Evolutionary conservation across 108 stramenopile species (phyloP).

Genomic region (Fragilariopsis cylindrus): DNA sequence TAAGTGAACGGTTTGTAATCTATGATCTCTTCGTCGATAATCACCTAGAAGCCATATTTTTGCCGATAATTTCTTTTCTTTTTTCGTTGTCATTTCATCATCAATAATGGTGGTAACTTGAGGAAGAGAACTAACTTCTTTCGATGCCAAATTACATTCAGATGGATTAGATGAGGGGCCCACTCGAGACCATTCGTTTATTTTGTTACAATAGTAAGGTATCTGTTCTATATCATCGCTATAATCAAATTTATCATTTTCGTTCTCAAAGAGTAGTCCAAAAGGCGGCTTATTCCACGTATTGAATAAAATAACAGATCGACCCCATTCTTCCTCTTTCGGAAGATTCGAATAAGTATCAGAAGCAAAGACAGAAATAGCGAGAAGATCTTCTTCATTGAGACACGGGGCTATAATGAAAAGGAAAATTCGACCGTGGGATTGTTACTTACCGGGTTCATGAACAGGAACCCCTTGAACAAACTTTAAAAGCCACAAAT

Average conservation of each 20-base stretch:
- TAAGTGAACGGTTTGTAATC: constrained; percentile 54
- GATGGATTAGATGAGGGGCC: not conserved
- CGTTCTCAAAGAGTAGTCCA: constrained; percentile 42
- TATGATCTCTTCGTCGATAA: constrained; percentile 50
- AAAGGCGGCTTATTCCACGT: constrained; percentile 67
- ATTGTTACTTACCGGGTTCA: not conserved
- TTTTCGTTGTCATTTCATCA: not conserved
- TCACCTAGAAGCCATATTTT: constrained; percentile 81
- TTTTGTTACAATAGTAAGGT: too few relatives aligned
- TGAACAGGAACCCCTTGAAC: constrained; percentile 47
- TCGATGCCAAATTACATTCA: not conserved
- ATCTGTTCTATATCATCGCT: not conserved
- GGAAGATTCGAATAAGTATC: too few relatives aligned
- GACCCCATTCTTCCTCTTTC: constrained; percentile 50
- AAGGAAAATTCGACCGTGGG: not conserved
- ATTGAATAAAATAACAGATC: constrained; percentile 82
- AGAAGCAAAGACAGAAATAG: constrained; percentile 18
- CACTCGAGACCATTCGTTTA: not conserved
- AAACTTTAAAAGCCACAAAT: constrained; percentile 73
- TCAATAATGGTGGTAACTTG: not conserved
- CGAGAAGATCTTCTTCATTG: not conserved
- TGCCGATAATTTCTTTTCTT: constrained; percentile 9
- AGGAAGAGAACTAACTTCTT: not conserved
- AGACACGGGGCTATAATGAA: too few relatives aligned
- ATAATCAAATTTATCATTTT: not conserved